These are phyloP conservation scores for Cinnamomum chago DNA, from an alignment of 164 flowering plant species.

Conservation along the genomic window DNA sequence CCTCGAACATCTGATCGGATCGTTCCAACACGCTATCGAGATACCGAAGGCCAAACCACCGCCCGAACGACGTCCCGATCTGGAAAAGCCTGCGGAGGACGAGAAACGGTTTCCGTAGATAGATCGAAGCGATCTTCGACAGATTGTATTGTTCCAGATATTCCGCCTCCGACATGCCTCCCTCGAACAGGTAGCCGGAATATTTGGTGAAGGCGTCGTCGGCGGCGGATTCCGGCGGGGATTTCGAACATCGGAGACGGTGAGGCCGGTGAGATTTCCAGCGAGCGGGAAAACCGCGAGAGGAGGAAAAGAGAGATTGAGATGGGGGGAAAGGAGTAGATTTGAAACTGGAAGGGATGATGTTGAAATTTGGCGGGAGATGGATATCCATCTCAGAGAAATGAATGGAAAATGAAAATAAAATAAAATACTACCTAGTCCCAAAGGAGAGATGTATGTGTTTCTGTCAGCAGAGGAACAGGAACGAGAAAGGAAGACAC, in stretches of 20 bases:
- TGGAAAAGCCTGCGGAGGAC: slow-evolving; percentile 67
- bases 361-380: slow-evolving; percentile 16
- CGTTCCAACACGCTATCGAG: slow-evolving; percentile 46
- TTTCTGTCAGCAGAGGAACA: background rate
- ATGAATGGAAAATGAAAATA: background rate
- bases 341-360: slow-evolving; percentile 20
- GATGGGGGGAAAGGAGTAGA: slow-evolving; percentile 1
- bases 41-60: slow-evolving; percentile 66
- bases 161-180: slow-evolving; percentile 48
- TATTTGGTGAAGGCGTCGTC: slow-evolving; percentile 68
- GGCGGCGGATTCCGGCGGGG: slow-evolving; percentile 14
- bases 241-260: slow-evolving; percentile 6
- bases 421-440: too few species aligned
- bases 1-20: slow-evolving; percentile 79
- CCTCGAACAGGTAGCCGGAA: slow-evolving; percentile 81
- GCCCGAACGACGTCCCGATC: slow-evolving; percentile 55
- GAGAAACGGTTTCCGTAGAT: slow-evolving; percentile 55
- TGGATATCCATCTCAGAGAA: slow-evolving; percentile 4
- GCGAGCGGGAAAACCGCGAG: background rate
- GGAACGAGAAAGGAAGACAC: background rate
- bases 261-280: slow-evolving; percentile 1
- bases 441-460: too few species aligned
- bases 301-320: background rate
- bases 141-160: slow-evolving; percentile 46
- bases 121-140: slow-evolving; percentile 45